phyloP scores from a whole-genome alignment of 2,329 filamentous ascomycete species.

The Hypoxylon sp. region DNA sequence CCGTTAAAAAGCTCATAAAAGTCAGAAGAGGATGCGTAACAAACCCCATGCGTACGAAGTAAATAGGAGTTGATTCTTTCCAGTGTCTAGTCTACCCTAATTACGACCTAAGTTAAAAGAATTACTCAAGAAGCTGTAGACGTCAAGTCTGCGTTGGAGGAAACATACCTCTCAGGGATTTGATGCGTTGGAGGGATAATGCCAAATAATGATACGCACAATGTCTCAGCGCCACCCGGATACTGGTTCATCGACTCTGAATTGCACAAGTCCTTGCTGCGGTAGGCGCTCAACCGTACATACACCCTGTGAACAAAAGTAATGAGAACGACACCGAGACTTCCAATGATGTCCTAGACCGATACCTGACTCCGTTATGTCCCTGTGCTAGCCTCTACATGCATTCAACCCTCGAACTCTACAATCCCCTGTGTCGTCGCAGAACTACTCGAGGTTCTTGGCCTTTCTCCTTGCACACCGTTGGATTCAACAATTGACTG shows the following conservation, averaged over 20 bases:
- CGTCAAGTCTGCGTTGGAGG: background rate
- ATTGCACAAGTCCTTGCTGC: slow-evolving; percentile 42
- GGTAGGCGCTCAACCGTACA: slow-evolving; percentile 38
- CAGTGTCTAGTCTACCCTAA: slow-evolving; percentile 1
- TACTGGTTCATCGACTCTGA: slow-evolving; percentile 42
- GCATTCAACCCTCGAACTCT: slow-evolving; percentile 61
- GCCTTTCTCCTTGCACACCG: slow-evolving; percentile 42
- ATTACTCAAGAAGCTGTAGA: background rate
- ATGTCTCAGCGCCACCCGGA: slow-evolving; percentile 44
- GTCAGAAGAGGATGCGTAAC: background rate
- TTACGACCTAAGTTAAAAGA: background rate
- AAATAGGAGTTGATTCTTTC: background rate
- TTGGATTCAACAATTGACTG: slow-evolving; percentile 50
- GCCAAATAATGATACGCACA: slow-evolving; percentile 37
- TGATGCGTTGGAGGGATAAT: slow-evolving; percentile 25
- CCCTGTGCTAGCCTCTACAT: slow-evolving; percentile 43
- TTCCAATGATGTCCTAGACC: slow-evolving; percentile 48
- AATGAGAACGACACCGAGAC: slow-evolving; percentile 40
- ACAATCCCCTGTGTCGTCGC: slow-evolving; percentile 57
- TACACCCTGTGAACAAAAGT: slow-evolving; percentile 39
- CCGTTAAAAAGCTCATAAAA: background rate
- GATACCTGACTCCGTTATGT: slow-evolving; percentile 44
- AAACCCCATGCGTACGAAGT: background rate
- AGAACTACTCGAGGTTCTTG: slow-evolving; percentile 45
- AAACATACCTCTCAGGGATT: slow-evolving; percentile 23